These are phyloP conservation scores for Apiospora saccharicola DNA, from an alignment of 2,329 filamentous ascomycete species.

Conservation along the genomic window DNA sequence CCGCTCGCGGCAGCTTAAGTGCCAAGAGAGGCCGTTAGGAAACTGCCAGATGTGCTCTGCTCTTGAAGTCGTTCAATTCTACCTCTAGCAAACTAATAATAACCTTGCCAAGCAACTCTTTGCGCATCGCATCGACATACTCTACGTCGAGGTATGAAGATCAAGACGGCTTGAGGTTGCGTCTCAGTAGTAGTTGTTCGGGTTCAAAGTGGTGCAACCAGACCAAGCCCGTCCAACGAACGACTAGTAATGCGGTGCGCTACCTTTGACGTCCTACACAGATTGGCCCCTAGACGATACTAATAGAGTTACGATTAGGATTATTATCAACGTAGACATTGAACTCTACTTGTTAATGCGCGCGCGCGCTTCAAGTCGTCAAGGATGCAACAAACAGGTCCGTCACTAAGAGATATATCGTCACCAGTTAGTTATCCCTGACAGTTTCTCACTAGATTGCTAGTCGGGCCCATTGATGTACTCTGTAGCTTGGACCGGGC, in stretches of 20 bases:
- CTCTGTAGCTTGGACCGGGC: neutral
- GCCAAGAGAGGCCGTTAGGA: neutral
- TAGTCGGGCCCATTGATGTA: neutral
- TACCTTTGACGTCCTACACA: neutral
- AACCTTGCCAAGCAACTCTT: neutral
- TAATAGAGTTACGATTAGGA: neutral
- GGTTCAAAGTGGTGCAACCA: neutral
- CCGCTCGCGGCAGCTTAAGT: neutral
- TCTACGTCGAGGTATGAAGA: neutral
- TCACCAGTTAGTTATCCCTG: neutral
- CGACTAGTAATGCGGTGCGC: neutral
- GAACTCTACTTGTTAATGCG: neutral
- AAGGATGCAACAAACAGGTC: no score
- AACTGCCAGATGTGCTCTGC: neutral
- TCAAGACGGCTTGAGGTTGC: neutral
- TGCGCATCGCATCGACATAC: neutral
- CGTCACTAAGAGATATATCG: neutral
- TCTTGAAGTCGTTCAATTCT: neutral
- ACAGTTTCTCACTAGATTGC: neutral
- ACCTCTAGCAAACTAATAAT: neutral
- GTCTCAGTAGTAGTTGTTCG: neutral
- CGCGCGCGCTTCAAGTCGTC: neutral
- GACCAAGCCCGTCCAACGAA: neutral
- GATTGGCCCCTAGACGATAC: neutral
- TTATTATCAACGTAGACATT: neutral